Conservation (phyloP, 257 asterid species). For the Schizonepeta tenuifolia region DNA sequence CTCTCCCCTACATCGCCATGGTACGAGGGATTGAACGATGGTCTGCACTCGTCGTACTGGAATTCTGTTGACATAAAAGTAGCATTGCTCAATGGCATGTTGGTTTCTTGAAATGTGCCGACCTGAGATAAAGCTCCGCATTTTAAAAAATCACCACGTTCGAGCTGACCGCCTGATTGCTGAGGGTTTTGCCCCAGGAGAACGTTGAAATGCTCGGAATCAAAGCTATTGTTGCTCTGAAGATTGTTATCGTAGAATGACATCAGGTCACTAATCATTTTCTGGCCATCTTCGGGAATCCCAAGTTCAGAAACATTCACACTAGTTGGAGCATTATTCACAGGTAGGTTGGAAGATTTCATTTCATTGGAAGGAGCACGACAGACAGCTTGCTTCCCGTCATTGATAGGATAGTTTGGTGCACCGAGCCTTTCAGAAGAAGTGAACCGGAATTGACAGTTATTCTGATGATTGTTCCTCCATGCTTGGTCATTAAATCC, state of each 20-base stretch:
- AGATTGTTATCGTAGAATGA: slow-evolving; percentile 45
- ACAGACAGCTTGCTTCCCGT: slow-evolving; percentile 31
- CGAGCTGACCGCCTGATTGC: slow-evolving; percentile 35
- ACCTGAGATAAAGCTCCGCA: slow-evolving; percentile 37
- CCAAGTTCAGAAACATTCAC: slow-evolving; percentile 44
- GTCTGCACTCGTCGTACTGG: slow-evolving; percentile 42
- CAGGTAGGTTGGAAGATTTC: slow-evolving; percentile 22
- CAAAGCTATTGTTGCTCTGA: slow-evolving; percentile 31
- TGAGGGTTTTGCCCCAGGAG: slow-evolving; percentile 34
- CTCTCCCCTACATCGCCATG: slow-evolving; percentile 36
- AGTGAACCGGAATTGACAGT: slow-evolving; percentile 48
- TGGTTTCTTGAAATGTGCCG: slow-evolving; percentile 37
- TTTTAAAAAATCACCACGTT: slow-evolving; percentile 30
- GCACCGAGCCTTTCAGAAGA: slow-evolving; percentile 31
- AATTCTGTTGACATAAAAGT: slow-evolving; percentile 37
- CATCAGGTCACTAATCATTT: slow-evolving; percentile 54
- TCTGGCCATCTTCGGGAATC: slow-evolving; percentile 58
- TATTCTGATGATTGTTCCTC: slow-evolving; percentile 61
- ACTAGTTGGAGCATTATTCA: slow-evolving; percentile 24
- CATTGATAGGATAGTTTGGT: slow-evolving; percentile 38
- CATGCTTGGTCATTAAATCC: slow-evolving; percentile 53
- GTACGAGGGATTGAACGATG: slow-evolving; percentile 35
- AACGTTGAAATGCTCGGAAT: slow-evolving; percentile 33
- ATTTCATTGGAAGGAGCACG: slow-evolving; percentile 28
- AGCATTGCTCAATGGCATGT: slow-evolving; percentile 34